These are phyloP conservation scores for Saccharomycopsis olivae DNA, from an alignment of 805 yeast genomes.

Conservation along the genomic window DNA sequence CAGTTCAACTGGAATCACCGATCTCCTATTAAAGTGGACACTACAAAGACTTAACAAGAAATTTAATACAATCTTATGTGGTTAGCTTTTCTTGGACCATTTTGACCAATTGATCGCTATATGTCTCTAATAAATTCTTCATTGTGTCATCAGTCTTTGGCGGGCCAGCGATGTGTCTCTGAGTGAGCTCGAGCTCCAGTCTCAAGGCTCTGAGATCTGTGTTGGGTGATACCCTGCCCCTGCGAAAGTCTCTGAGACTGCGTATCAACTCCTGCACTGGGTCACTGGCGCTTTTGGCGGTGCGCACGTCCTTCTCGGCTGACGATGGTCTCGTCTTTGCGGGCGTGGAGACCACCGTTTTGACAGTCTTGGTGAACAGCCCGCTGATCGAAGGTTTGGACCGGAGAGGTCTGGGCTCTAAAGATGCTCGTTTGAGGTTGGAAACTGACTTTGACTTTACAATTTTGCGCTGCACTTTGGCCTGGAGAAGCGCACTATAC, in stretches of 20 bases:
- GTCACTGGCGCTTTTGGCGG: neutral
- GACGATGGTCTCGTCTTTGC: neutral
- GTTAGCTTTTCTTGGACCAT: slow-evolving; percentile 23
- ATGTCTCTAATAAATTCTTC: slow-evolving; percentile 25
- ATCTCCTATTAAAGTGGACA: too few relatives aligned
- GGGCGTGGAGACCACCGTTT: neutral
- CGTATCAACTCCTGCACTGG: neutral
- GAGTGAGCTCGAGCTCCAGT: neutral
- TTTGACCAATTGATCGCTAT: slow-evolving; percentile 29
- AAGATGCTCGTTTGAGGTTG: neutral
- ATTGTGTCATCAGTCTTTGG: too few relatives aligned
- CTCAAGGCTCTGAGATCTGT: neutral
- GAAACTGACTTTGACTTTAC: slow-evolving; percentile 17
- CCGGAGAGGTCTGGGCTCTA: neutral
- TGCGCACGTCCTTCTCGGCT: neutral
- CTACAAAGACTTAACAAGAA: too few relatives aligned
- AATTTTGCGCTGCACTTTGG: slow-evolving; percentile 2
- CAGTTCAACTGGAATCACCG: too few relatives aligned
- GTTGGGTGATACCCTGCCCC: neutral
- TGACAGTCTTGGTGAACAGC: neutral
- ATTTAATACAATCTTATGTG: neutral
- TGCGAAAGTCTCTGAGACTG: neutral
- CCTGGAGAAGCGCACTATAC: neutral
- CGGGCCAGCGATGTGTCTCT: neutral
- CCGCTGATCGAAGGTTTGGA: too few relatives aligned